A percentile compares a stretch with the other conserved stretches of the same genome.
phyloP scores from a whole-genome alignment of 805 yeast species.

The Wickerhamomyces alni region DNA sequence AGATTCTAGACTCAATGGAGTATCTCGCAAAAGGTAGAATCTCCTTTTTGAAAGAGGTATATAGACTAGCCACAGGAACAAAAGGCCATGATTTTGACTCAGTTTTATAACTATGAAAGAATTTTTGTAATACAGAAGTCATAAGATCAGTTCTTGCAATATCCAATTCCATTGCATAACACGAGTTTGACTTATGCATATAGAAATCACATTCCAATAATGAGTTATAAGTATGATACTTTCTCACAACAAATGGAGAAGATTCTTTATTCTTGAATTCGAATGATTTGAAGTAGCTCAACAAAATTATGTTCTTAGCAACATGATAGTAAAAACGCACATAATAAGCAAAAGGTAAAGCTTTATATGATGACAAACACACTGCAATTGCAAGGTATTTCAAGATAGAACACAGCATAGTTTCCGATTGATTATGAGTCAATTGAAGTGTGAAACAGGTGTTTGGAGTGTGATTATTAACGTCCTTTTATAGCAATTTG shows the following conservation, averaged over 20 bases:
- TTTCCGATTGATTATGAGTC: too few species aligned
- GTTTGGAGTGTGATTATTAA: too few species aligned
- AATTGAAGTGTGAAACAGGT: too few species aligned
- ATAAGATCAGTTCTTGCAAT: constrained; percentile 65
- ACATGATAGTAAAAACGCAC: constrained; percentile 52
- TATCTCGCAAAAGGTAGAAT: constrained; percentile 62
- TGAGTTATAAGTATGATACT: constrained; percentile 52
- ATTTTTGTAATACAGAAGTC: constrained; percentile 48
- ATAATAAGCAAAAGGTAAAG: constrained; percentile 62
- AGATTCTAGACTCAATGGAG: constrained; percentile 47
- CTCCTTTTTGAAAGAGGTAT: constrained; percentile 63
- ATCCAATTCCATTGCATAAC: constrained; percentile 79
- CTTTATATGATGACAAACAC: constrained; percentile 46
- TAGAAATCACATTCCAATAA: constrained; percentile 82
- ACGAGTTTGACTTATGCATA: constrained; percentile 81
- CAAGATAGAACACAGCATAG: background rate
- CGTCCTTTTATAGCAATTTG: too few species aligned
- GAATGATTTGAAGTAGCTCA: constrained; percentile 19
- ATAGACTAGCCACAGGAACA: constrained; percentile 72
- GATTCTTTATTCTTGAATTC: constrained; percentile 7
- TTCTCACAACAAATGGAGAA: constrained; percentile 35
- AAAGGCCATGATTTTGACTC: constrained; percentile 36
- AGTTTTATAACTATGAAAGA: constrained; percentile 41
- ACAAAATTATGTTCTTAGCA: constrained; percentile 34
- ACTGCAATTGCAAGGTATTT: constrained; percentile 10